A percentile compares a stretch with the other conserved stretches of the same genome.
Conservation (phyloP, 2,329 filamentous ascomycete genomes). For the Stachybotrys chartarum region DNA sequence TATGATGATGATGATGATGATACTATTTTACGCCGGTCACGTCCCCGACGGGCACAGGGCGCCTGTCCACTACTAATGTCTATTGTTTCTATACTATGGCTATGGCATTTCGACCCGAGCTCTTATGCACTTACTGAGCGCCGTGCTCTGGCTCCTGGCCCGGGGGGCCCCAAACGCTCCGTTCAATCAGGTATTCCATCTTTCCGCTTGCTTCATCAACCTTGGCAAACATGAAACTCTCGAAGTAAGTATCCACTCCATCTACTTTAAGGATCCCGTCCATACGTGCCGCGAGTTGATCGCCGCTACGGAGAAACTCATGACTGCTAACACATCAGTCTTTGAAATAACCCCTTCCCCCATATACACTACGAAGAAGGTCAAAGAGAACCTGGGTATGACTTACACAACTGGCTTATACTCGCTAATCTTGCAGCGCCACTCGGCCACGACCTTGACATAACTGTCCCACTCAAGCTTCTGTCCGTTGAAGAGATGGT, state of each 20-base stretch:
- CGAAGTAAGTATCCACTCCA: background rate
- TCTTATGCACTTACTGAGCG: background rate
- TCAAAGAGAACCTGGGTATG: background rate
- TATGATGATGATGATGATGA: too few relatives aligned
- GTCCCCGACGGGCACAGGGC: too few relatives aligned
- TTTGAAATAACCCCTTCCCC: too few relatives aligned
- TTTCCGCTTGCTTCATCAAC: background rate
- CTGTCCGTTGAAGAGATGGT: background rate
- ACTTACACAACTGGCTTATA: background rate
- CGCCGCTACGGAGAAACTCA: background rate
- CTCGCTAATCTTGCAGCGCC: background rate
- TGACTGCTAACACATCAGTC: too few relatives aligned
- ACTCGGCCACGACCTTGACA: background rate
- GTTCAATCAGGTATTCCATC: background rate
- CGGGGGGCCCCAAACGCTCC: background rate
- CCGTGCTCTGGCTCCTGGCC: background rate
- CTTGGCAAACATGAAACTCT: background rate
- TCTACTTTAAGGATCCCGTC: background rate
- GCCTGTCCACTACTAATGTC: too few relatives aligned
- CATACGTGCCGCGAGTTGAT: background rate
- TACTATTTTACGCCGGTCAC: too few relatives aligned
- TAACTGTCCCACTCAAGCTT: background rate
- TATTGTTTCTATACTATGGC: too few relatives aligned
- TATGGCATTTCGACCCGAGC: too few relatives aligned
- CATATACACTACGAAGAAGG: too few relatives aligned